phyloP scores from a whole-genome alignment of 208 protist species.

The Trypanosoma grayi region DNA sequence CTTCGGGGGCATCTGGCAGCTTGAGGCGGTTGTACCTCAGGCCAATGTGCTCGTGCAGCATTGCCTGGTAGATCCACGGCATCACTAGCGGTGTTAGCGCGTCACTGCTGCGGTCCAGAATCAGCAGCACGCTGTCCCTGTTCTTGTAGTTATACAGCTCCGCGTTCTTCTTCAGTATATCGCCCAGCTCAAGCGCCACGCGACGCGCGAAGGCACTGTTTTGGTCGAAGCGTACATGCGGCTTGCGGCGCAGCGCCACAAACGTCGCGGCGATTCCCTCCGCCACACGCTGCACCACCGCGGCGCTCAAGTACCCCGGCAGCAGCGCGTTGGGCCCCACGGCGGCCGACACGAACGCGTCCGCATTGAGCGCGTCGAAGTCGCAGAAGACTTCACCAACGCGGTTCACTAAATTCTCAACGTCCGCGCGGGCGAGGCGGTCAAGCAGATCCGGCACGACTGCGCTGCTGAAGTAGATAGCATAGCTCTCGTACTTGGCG shows the following conservation, averaged over 20 bases:
- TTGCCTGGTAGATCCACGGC: constrained; percentile 99
- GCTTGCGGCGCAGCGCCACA: constrained; percentile 69
- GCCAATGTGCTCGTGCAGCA: constrained; percentile 97
- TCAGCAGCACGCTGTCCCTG: constrained; percentile 61
- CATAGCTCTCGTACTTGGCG: constrained; percentile 84
- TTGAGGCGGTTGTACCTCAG: constrained; percentile 92
- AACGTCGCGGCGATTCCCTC: constrained; percentile 76
- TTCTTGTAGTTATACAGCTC: constrained; percentile 87
- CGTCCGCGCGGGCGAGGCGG: constrained; percentile 93
- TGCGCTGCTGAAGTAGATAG: constrained; percentile 91
- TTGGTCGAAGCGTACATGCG: constrained; percentile 69
- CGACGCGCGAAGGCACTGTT: constrained; percentile 60
- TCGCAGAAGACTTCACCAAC: constrained; percentile 97
- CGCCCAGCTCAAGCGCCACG: constrained; percentile 69
- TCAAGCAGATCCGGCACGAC: constrained; percentile 72
- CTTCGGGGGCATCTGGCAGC: constrained; percentile 32
- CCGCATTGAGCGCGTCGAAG: constrained; percentile 90
- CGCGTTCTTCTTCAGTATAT: constrained; percentile 68
- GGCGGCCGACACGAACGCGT: constrained; percentile 68
- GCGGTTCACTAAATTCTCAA: constrained; percentile 80
- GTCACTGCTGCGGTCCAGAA: constrained; percentile 90
- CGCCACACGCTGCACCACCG: constrained; percentile 39
- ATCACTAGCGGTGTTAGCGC: constrained; percentile 96
- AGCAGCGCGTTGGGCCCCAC: constrained; percentile 46
- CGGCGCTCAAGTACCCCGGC: constrained; percentile 24